Percentiles rank a stretch among this genome's conserved stretches.
Conservation (phyloP, 1,139 yeast genomes). For the Suzukiozyma palmioleophila region DNA sequence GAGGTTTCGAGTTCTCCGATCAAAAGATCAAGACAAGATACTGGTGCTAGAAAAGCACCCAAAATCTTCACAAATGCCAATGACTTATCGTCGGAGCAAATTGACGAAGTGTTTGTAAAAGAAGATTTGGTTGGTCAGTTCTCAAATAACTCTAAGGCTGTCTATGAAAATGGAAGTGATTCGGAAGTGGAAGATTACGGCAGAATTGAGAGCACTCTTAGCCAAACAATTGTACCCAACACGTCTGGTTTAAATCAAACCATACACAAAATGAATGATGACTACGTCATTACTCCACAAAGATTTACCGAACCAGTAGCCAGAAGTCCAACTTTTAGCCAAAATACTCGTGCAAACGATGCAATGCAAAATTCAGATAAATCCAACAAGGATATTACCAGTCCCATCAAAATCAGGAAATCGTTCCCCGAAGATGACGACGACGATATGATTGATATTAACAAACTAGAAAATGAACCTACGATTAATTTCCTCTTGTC, state of each 20-base stretch:
- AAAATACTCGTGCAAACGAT: slow-evolving; percentile 21
- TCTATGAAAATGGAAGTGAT: slow-evolving; percentile 19
- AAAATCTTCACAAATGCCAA: slow-evolving; percentile 2
- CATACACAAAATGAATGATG: slow-evolving; percentile 4
- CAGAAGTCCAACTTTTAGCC: slow-evolving; percentile 36
- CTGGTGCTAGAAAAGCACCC: not conserved
- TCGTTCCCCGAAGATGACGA: slow-evolving; percentile 4
- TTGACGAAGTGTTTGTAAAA: slow-evolving; percentile 2
- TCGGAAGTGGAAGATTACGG: slow-evolving; percentile 22
- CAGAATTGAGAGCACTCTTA: slow-evolving; percentile 15
- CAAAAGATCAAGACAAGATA: slow-evolving; percentile 3
- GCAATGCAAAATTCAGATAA: not conserved
- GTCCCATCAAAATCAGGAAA: slow-evolving; percentile 18
- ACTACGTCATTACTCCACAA: slow-evolving; percentile 34
- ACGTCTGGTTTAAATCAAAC: slow-evolving; percentile 6
- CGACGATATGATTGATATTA: slow-evolving; percentile 7
- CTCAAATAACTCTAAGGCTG: slow-evolving; percentile 1
- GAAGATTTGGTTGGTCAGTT: slow-evolving; percentile 1
- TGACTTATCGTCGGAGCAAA: not conserved
- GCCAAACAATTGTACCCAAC: slow-evolving; percentile 18
- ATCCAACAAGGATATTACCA: slow-evolving; percentile 14
- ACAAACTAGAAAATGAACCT: slow-evolving; percentile 19
- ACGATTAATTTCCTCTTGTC: slow-evolving; percentile 30
- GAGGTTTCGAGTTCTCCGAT: slow-evolving; percentile 4
- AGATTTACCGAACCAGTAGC: slow-evolving; percentile 43